These are phyloP conservation scores for Prunus fruticosa DNA, from an alignment of 306 rosid genomes.

Conservation along the genomic window DNA sequence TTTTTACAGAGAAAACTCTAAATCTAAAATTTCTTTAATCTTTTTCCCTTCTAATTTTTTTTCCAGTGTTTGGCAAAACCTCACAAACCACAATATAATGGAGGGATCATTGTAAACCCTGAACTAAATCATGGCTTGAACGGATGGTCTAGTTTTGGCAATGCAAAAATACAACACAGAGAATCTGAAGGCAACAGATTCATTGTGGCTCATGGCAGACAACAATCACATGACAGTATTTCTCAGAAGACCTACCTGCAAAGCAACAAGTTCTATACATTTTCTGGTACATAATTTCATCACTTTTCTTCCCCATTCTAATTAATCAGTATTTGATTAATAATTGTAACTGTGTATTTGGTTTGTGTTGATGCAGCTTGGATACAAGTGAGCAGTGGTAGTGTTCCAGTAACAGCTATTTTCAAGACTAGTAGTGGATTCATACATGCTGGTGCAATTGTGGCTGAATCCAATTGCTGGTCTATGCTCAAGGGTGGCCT, in stretches of 20 bases:
- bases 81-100: conserved; percentile 54
- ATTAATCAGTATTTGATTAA: not conserved
- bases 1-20: not conserved
- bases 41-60: not conserved
- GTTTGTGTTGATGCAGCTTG: conserved; percentile 28
- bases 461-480: conserved; percentile 65
- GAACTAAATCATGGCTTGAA: conserved; percentile 55
- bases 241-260: conserved; percentile 49
- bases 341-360: not conserved
- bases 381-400: conserved; percentile 55
- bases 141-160: conserved; percentile 57
- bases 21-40: not conserved
- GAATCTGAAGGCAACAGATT: conserved; percentile 51
- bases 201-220: conserved; percentile 56
- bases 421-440: conserved; percentile 43
- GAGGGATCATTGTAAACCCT: conserved; percentile 74
- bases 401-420: conserved; percentile 40
- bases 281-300: conserved; percentile 46
- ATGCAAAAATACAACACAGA: conserved; percentile 41
- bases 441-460: conserved; percentile 37
- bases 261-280: conserved; percentile 41
- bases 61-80: conserved; percentile 59
- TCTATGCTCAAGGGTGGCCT: conserved; percentile 89
- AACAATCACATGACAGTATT: conserved; percentile 38
- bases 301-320: not conserved